Conservation (phyloP, 2,329 filamentous ascomycete genomes). For the Ophiostoma himal-ulmi region DNA sequence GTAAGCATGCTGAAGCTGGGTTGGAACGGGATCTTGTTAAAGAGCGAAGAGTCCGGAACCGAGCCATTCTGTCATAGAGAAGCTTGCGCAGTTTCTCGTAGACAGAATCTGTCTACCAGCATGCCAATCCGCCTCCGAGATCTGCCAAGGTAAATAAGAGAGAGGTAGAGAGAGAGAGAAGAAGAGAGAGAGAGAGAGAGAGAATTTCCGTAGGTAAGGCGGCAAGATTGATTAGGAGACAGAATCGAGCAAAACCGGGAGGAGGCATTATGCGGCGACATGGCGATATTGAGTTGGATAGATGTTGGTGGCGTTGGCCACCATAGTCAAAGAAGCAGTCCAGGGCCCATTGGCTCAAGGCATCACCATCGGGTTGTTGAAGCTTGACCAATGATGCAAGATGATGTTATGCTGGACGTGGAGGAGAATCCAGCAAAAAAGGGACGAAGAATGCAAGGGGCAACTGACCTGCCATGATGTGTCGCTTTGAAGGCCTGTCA, state of each 20-base stretch:
- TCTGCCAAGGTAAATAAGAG: not conserved
- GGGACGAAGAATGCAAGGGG: constrained; percentile 7
- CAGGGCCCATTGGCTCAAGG: not conserved
- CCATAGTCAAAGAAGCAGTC: not conserved
- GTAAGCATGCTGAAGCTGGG: not conserved
- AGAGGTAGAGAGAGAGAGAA: not conserved
- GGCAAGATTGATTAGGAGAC: not conserved
- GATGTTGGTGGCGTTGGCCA: not conserved
- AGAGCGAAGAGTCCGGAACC: not conserved
- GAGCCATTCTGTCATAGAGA: not conserved
- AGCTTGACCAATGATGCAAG: not conserved
- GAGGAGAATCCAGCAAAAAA: not conserved
- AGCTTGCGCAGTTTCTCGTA: not conserved
- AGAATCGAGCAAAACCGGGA: not conserved
- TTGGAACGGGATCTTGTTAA: not conserved
- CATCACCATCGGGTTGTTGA: not conserved
- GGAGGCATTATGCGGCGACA: not conserved
- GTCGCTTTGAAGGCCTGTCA: constrained; percentile 92
- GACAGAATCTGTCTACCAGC: not conserved
- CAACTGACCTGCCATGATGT: constrained; percentile 99
- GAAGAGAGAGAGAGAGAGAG: not conserved
- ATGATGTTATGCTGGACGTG: not conserved
- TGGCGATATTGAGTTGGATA: not conserved
- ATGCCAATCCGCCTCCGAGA: constrained; percentile 6
- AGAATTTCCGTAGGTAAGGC: not conserved